These are phyloP conservation scores for Nitzschia palea DNA, from an alignment of 108 stramenopile species.

Conservation along the genomic window DNA sequence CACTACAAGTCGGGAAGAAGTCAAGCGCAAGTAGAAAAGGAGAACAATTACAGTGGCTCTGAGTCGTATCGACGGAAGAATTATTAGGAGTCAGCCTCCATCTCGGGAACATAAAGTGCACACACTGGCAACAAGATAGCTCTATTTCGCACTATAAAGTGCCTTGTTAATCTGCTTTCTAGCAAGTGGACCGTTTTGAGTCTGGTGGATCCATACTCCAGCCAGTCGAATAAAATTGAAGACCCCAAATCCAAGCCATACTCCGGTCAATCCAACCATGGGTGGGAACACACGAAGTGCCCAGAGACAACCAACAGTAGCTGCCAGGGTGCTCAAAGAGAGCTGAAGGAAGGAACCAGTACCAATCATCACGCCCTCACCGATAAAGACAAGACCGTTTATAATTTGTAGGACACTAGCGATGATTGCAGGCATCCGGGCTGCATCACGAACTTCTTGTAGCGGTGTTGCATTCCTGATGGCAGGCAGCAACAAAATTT, in stretches of 20 bases:
- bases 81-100: no score
- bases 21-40: background rate
- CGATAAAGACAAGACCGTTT: slow-evolving; percentile 88
- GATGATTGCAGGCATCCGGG: slow-evolving; percentile 71
- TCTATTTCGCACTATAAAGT: background rate
- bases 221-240: slow-evolving; percentile 73
- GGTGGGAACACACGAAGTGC: slow-evolving; percentile 68
- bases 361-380: slow-evolving; percentile 72
- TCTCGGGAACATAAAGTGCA: no score
- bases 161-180: slow-evolving; percentile 36
- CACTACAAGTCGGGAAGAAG: background rate
- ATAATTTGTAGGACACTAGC: slow-evolving; percentile 81
- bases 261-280: slow-evolving; percentile 68
- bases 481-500: slow-evolving; percentile 70
- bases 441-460: slow-evolving; percentile 82
- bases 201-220: slow-evolving; percentile 82
- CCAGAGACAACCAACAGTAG: slow-evolving; percentile 68
- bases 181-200: slow-evolving; percentile 60
- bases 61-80: slow-evolving; percentile 7
- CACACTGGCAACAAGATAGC: background rate
- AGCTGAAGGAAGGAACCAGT: slow-evolving; percentile 75
- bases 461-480: slow-evolving; percentile 79
- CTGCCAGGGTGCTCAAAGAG: slow-evolving; percentile 68
- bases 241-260: slow-evolving; percentile 87
- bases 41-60: slow-evolving; percentile 9